Conservation (phyloP, 768 basidiomycete species). For the Rhodocollybia butyracea region DNA sequence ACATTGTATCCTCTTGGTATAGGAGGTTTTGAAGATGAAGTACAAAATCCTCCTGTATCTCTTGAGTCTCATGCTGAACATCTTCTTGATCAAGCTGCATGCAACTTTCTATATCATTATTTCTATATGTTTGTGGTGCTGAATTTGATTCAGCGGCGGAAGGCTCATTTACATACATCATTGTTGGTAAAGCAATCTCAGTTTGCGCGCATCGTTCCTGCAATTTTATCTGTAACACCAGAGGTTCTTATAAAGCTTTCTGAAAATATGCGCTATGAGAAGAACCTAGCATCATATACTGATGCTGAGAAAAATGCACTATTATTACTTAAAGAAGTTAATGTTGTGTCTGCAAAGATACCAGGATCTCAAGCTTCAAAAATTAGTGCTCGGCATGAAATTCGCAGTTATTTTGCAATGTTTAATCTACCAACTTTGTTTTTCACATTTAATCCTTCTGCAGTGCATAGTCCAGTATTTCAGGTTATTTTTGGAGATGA, state of each 20-base stretch:
- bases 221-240: no score
- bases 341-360: conserved; percentile 24
- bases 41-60: conserved; percentile 6
- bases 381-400: conserved; percentile 18
- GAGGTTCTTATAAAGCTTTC: no score
- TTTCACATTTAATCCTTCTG: conserved; percentile 26
- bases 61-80: neutral
- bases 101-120: neutral
- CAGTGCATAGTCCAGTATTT: no score
- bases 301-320: conserved; percentile 18
- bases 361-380: conserved; percentile 29
- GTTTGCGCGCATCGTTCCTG: neutral
- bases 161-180: neutral
- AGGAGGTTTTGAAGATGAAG: conserved; percentile 10
- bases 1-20: conserved; percentile 9
- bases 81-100: neutral
- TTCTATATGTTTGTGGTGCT: neutral
- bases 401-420: conserved; percentile 22
- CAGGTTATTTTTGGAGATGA: conserved; percentile 22
- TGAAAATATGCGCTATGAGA: neutral
- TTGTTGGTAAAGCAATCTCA: neutral
- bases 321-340: conserved; percentile 21
- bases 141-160: neutral
- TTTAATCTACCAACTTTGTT: conserved; percentile 26
- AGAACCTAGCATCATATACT: neutral